phyloP scores from a whole-genome alignment of 495 filamentous ascomycete species.

The Lichina pygmaea region DNA sequence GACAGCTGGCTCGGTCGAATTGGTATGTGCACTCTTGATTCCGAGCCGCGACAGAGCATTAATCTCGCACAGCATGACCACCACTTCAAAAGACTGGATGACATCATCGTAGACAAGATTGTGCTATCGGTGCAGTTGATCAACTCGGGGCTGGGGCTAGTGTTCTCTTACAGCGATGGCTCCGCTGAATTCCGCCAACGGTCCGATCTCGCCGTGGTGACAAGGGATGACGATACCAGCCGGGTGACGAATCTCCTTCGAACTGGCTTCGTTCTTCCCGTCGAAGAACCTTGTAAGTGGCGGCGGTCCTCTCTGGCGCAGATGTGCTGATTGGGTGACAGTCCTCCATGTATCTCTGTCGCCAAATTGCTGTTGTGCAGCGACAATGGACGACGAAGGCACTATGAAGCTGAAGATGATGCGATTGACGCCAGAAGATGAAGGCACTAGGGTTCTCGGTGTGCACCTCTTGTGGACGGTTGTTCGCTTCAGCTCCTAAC shows the following conservation, averaged over 20 bases:
- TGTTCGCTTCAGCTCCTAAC: constrained; percentile 25
- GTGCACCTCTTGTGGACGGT: constrained; percentile 9
- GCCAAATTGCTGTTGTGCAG: constrained; percentile 42
- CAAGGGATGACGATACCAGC: constrained; percentile 28
- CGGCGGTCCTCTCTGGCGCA: not conserved
- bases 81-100: constrained; percentile 35
- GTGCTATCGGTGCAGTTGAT: constrained; percentile 38
- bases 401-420: constrained; percentile 34
- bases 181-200: constrained; percentile 54
- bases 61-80: constrained; percentile 20
- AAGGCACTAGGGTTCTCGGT: too few species aligned
- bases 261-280: constrained; percentile 40
- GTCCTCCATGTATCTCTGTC: constrained; percentile 28
- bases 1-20: not conserved
- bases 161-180: constrained; percentile 46
- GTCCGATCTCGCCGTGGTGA: constrained; percentile 35
- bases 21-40: not conserved
- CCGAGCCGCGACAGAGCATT: not conserved
- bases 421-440: constrained; percentile 8
- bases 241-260: constrained; percentile 41
- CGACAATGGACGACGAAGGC: constrained; percentile 35
- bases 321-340: constrained; percentile 1
- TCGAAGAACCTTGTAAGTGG: constrained; percentile 20
- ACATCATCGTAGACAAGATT: constrained; percentile 34
- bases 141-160: constrained; percentile 38